Evolutionary conservation across 441 rosid species (phyloP).

Genomic region (Gossypium gossypioides): DNA sequence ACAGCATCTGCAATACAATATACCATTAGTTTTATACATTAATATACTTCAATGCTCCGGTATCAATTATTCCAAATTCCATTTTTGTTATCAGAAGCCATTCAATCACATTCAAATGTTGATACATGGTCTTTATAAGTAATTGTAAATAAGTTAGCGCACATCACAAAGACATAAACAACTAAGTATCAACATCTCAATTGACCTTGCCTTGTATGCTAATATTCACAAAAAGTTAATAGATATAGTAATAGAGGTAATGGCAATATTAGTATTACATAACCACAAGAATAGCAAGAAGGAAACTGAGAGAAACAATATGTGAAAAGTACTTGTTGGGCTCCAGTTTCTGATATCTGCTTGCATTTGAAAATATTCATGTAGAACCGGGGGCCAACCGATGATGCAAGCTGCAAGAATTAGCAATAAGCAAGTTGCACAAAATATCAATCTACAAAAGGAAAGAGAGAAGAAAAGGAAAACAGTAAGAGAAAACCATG

Average conservation of each 20-base stretch:
- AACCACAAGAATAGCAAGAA: neutral
- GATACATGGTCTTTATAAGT: neutral
- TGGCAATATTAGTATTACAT: neutral
- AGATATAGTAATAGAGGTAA: neutral
- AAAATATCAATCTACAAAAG: neutral
- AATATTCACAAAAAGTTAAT: neutral
- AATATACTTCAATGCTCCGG: neutral
- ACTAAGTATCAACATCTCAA: neutral
- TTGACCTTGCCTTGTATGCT: neutral
- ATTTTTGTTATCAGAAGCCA: neutral
- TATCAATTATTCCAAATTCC: neutral
- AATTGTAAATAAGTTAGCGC: neutral
- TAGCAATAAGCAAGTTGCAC: neutral
- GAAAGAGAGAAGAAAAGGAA: neutral
- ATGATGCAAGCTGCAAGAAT: slow-evolving; percentile 83
- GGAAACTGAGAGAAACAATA: neutral
- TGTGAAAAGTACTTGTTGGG: slow-evolving; percentile 61
- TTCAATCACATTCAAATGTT: slow-evolving; percentile 6
- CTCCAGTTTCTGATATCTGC: slow-evolving; percentile 97
- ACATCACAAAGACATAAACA: neutral
- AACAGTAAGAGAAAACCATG: neutral
- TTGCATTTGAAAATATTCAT: slow-evolving; percentile 94
- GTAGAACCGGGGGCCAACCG: slow-evolving; percentile 91
- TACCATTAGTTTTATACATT: neutral
- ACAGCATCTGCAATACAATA: slow-evolving; percentile 66